Evolutionary conservation across 2,329 filamentous ascomycete species (phyloP).

Genomic region (Fusarium xyrophilum): DNA sequence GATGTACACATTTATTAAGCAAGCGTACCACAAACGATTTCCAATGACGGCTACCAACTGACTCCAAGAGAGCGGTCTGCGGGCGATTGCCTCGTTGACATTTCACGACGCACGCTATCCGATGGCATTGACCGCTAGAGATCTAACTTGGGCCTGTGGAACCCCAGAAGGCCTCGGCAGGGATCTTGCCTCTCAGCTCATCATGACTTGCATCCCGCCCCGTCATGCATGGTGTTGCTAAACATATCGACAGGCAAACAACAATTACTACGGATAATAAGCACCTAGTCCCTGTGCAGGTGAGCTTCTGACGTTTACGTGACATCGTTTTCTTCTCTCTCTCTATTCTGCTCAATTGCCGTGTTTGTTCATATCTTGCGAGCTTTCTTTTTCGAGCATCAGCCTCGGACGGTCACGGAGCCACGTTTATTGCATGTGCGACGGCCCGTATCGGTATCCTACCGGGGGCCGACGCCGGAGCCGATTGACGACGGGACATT

Average conservation of each 20-base stretch:
- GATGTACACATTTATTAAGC: background rate
- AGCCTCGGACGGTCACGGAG: conserved; percentile 4
- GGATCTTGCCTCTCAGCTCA: conserved; percentile 23
- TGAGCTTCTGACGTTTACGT: conserved; percentile 7
- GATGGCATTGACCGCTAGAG: conserved; percentile 34
- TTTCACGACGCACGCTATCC: conserved; percentile 4
- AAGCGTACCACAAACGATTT: background rate
- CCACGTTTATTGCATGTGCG: conserved; percentile 6
- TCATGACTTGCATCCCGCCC: conserved; percentile 26
- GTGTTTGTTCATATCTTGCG: background rate
- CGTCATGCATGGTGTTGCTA: conserved; percentile 31
- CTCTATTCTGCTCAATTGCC: conserved; percentile 1
- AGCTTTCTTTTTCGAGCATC: background rate
- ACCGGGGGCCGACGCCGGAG: conserved; percentile 16
- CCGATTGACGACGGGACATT: conserved; percentile 15
- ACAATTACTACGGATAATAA: background rate
- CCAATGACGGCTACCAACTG: background rate
- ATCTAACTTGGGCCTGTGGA: conserved; percentile 5
- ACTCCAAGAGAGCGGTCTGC: conserved; percentile 31
- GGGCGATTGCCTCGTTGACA: conserved; percentile 17
- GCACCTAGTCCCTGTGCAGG: background rate
- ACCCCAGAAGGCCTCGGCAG: conserved; percentile 20
- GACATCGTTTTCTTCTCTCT: conserved; percentile 8
- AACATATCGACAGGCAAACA: conserved; percentile 25
- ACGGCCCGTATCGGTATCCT: conserved; percentile 10